phyloP scores from a whole-genome alignment of 352 stramenopile genomes.

The Phytopythium oedochilum region DNA sequence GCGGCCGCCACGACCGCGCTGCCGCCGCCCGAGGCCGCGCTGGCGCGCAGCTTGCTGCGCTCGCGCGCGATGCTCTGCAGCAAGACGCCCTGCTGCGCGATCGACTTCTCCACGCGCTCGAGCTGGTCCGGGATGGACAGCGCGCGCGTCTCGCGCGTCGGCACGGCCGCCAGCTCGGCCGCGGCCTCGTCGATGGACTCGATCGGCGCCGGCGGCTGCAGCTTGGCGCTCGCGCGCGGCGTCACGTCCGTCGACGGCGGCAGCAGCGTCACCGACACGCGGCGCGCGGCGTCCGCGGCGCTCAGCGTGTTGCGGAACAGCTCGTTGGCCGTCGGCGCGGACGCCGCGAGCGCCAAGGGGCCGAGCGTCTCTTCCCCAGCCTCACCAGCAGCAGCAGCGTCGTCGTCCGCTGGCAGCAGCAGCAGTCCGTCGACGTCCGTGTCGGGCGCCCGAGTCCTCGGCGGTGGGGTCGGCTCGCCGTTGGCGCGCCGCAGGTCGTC shows the following conservation, averaged over 20 bases:
- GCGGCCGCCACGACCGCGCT: not conserved
- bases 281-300: conserved; percentile 1
- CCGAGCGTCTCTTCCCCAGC: too few species aligned
- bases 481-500: conserved; percentile 22
- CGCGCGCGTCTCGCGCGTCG: conserved; percentile 21
- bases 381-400: too few species aligned
- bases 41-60: conserved; percentile 27
- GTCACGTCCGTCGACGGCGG: not conserved
- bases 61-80: conserved; percentile 56
- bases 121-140: conserved; percentile 48
- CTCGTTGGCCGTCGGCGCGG: not conserved
- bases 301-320: conserved; percentile 8
- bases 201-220: not conserved
- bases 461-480: conserved; percentile 19
- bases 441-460: conserved; percentile 17
- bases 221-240: not conserved
- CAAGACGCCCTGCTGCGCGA: conserved; percentile 58
- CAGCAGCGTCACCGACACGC: conserved; percentile 6
- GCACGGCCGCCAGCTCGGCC: conserved; percentile 10
- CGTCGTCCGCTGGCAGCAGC: conserved; percentile 22
- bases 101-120: conserved; percentile 51
- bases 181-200: not conserved
- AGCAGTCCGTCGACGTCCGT: conserved; percentile 48
- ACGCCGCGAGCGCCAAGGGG: not conserved
- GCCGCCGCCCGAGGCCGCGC: conserved; percentile 11